Base-by-base conservation (phyloP, 768 basidiomycete species). In the Chiua virens region DNA sequence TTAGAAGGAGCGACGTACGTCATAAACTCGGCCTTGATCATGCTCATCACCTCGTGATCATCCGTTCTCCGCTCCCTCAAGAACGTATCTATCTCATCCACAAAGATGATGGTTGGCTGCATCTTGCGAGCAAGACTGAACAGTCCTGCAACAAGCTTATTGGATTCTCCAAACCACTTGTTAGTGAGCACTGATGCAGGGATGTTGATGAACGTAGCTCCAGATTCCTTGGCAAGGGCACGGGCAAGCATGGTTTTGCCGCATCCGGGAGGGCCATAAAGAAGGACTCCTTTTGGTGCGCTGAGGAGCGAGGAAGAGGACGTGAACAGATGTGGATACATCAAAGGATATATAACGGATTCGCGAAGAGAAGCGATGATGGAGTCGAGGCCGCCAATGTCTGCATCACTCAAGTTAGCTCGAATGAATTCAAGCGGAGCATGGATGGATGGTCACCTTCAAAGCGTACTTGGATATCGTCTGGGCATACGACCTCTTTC, bases 171-270 rank as follows among this genome's bases (percentile, higher is more conserved):
- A 58, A 86, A 91, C 90, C 89, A 90, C 64, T 89, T 87, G 71
- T 82, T 86, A 27, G 85, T 85, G 55, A 91, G 74, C 9, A 82
- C 83, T 4, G 85, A 86, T 32, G 86, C 80, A 6, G 87, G 80
- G 52, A 92, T 79, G 67, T 92, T 92, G 74, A 98, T 96, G 66
- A 99, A 99, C 0, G 94, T 96, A 8, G 97, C 97, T n/a, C 92
- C 91, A 4, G 89, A 92, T 74, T 99, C 95, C 67, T 96, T 97
- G 13, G 97, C 97, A 8, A 99, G 79, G 2, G 96, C 96, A 67
- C 96, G 96, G 2, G 97, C 97, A 17, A 99, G 79, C 93, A 99
- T 95, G 2, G 97, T 98, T 75, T 99, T 99, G 22, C 97, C 97
- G 58, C 97, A 99, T 6, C 97, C 96, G 1, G 97, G 97, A 37